Base-by-base conservation (phyloP, 331 rosid genomes). In the Quercus tomentella region DNA sequence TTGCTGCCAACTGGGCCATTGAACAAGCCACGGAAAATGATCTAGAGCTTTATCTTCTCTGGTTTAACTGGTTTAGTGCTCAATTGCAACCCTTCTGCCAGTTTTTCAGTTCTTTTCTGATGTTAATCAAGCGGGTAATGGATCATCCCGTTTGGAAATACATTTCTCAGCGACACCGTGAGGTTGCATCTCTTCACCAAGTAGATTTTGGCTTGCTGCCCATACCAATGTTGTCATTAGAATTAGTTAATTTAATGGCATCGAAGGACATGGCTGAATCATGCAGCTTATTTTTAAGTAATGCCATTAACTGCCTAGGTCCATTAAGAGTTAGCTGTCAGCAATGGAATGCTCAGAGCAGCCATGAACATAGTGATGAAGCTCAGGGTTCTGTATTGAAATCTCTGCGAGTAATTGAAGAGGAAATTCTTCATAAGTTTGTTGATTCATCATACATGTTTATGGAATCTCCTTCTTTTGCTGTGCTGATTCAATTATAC, bases 1-100 rank as follows among this genome's bases (percentile, higher is more conserved):
- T 87, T 91, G 97, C 99, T 73, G 96, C 98, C 62, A 86, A 84
- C 71, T 95, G 99, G 99, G 77, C 91, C 14, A 67, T 91, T 71
- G 97, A 95, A 73, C 99, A 95, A 81, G 94, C 94, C 74, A 83
- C 83, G 0, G 91, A 87, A 82, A 83, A 80, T 86, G 97, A 90
- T 82, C 72, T 93, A 5, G 83, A 81, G 82, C 83, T 91, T 6
- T 93, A 95, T 84, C 82, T 90, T 83, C 77, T 77, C 25, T 88
- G 90, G 92, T 87, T 91, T 82, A 81, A 80, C 49, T 89, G 92
- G 95, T 85, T 90, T 84, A 79, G 75, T 74, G 80, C 93, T 61
- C 84, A 73, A 66, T 65, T 90, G 85, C 92, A 81, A 35, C 86
- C 92, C 12, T 88, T 93, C 82, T 83, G 93, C 75, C 82, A 80